phyloP scores from a whole-genome alignment of 164 flowering plant species.

The Piper longum region DNA sequence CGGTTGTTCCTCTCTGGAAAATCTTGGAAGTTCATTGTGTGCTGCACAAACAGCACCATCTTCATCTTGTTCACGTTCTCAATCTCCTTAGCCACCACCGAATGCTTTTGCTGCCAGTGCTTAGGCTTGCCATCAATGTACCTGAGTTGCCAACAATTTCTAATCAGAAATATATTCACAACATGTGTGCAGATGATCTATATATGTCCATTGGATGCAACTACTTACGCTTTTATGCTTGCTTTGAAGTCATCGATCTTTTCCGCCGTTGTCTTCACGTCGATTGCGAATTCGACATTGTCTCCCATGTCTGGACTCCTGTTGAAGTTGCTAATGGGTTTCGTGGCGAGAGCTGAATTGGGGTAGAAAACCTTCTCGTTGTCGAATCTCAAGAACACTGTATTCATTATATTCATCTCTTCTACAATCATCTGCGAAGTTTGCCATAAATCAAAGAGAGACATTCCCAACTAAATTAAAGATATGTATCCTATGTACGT shows the following conservation, averaged over 20 bases:
- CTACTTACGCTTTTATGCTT: conserved; percentile 47
- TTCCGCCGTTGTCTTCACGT: conserved; percentile 56
- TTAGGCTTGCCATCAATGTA: conserved; percentile 68
- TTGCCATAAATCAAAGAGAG: background rate
- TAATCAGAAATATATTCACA: background rate
- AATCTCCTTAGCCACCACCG: conserved; percentile 51
- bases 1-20: conserved; percentile 41
- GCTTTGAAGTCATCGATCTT: conserved; percentile 42
- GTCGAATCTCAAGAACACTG: conserved; percentile 66
- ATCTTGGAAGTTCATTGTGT: conserved; percentile 79
- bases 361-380: conserved; percentile 80
- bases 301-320: conserved; percentile 85
- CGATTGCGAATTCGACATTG: conserved; percentile 56
- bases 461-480: background rate
- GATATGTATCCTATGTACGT: conserved; percentile 2
- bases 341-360: conserved; percentile 52
- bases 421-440: conserved; percentile 69
- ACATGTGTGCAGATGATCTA: background rate
- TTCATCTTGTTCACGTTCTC: conserved; percentile 66
- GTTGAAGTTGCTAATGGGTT: conserved; percentile 75
- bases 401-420: conserved; percentile 78
- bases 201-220: background rate
- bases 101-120: conserved; percentile 53
- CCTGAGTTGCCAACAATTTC: conserved; percentile 17
- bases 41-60: conserved; percentile 50